These are phyloP conservation scores for Alternaria sp. DNA, from an alignment of 2,329 filamentous ascomycete species.

Conservation along the genomic window DNA sequence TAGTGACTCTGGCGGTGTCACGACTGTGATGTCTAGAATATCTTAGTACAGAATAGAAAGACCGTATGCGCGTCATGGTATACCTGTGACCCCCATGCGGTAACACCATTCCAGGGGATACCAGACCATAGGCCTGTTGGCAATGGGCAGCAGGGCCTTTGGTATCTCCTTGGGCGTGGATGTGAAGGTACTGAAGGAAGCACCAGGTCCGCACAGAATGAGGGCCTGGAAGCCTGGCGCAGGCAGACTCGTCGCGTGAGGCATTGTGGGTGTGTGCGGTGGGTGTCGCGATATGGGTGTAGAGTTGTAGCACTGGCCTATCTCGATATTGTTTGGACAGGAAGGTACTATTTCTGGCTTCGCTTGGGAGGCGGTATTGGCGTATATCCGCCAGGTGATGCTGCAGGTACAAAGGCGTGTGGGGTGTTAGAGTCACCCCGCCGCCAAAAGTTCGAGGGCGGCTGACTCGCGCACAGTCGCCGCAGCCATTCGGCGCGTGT, in stretches of 20 bases:
- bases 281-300: too few relatives aligned
- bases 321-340: background rate
- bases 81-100: conserved; percentile 77
- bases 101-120: conserved; percentile 87
- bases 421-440: conserved; percentile 28
- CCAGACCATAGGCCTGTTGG: conserved; percentile 89
- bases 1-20: conserved; percentile 64
- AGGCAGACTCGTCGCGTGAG: conserved; percentile 73
- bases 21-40: conserved; percentile 60
- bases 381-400: background rate
- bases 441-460: conserved; percentile 13
- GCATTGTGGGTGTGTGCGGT: conserved; percentile 61
- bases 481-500: background rate
- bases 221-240: conserved; percentile 81
- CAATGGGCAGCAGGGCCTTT: conserved; percentile 81
- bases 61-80: background rate
- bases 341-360: background rate
- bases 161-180: conserved; percentile 80
- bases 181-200: conserved; percentile 82
- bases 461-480: conserved; percentile 18
- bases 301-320: background rate
- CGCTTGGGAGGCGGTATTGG: background rate
- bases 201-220: conserved; percentile 82
- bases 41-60: conserved; percentile 1
- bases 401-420: conserved; percentile 19